Base-by-base conservation (phyloP, 306 rosid genomes). In the Pueraria montana region DNA sequence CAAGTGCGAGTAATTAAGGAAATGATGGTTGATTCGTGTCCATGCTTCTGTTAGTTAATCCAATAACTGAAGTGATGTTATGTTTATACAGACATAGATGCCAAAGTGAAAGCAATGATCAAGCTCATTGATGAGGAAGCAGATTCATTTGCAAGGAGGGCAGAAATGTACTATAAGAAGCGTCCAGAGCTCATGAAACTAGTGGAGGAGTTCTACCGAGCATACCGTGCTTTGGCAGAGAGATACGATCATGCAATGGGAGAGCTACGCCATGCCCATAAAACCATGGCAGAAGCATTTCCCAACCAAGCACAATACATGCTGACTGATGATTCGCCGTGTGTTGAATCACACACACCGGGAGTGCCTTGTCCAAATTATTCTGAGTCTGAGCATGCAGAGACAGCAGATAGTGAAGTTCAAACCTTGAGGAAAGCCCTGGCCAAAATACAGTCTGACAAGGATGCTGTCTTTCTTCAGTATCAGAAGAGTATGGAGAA, bases 201-300 rank as follows among this genome's bases (percentile, higher is more conserved):
- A 89, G 97, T 96, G 50, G 99, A 96, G 87, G 99, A 96, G 90
- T 92, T 96, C 90, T 92, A 96, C 89, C 91, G 98, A 79, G 98
- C 99, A 49, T 96, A 96, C 90, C 98, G 99, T 56, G 99, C 99
- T 79, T 86, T 96, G 67, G 99, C 99, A 23, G 99, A 96, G 91
- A 91, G 99, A 89, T 96, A 96, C 8, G 97, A 92, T 82, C 95
- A 94, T 88, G 98, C 99, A 76, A 96, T 95, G 58, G 97, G 72
- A 46, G 99, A 96, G 89, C 92, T 94, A 59, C 94, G 91, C 45
- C 94, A 93, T 24, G 98, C 97, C 75, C 96, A 94, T 50, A 89
- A 87, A 82, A 89, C 98, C 79, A 92, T 93, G 89, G 92, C 90
- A 71, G 91, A 92, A 89, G 93, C 90, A 69, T 94, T 92, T 88